Evolutionary conservation across 2,329 filamentous ascomycete species (phyloP).

Genomic region (Pseudohalonectria lignicola): DNA sequence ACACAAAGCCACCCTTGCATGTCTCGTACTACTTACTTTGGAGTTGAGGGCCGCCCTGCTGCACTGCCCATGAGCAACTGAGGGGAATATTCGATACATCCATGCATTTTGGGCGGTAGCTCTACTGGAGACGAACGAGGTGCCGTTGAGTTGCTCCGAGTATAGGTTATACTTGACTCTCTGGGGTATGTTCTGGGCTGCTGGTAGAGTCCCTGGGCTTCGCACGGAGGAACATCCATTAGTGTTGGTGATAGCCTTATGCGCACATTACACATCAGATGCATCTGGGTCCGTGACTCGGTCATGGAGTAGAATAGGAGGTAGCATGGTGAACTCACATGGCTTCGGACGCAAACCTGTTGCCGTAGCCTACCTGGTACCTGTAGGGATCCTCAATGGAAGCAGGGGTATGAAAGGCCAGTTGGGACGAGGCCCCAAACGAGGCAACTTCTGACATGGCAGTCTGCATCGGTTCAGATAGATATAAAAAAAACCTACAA

Average conservation of each 20-base stretch:
- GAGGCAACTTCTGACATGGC: too few relatives aligned
- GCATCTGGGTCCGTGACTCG: neutral
- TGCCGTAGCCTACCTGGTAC: slow-evolving; percentile 47
- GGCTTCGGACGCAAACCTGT: slow-evolving; percentile 35
- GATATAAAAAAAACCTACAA: too few relatives aligned
- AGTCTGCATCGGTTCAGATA: too few relatives aligned
- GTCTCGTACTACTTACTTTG: neutral
- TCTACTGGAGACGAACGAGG: slow-evolving; percentile 19
- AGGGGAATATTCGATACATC: slow-evolving; percentile 21
- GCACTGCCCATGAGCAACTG: slow-evolving; percentile 16
- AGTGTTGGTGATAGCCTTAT: too few relatives aligned
- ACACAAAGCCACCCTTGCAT: too few relatives aligned
- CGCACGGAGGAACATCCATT: neutral
- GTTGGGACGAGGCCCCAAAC: neutral
- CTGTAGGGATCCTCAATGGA: slow-evolving; percentile 33
- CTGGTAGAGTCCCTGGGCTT: slow-evolving; percentile 27
- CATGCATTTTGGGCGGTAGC: slow-evolving; percentile 19
- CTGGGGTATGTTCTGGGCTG: slow-evolving; percentile 32
- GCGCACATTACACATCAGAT: slow-evolving; percentile 16
- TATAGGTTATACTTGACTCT: slow-evolving; percentile 28
- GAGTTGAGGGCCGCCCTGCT: neutral
- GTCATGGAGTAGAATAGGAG: too few relatives aligned
- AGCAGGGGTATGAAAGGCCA: neutral
- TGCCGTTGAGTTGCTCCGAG: slow-evolving; percentile 36
- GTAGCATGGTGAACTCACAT: slow-evolving; percentile 11